Evolutionary conservation across 441 rosid genomes (phyloP).

Genomic region (Melastoma candidum): DNA sequence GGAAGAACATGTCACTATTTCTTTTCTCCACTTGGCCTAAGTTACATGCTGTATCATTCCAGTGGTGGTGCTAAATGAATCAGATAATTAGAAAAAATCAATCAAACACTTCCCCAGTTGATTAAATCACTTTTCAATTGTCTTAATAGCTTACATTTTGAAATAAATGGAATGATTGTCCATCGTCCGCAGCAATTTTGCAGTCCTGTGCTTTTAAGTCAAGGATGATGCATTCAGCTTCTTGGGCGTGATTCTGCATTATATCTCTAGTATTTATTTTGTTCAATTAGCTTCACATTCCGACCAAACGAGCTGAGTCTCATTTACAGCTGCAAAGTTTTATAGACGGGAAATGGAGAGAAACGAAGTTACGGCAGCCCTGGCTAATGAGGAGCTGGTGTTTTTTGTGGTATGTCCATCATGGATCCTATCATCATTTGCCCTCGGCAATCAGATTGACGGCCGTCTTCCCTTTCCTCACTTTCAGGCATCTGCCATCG

Average conservation of each 20-base stretch:
- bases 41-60: no score
- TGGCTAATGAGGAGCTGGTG: slow-evolving; percentile 55
- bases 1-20: no score
- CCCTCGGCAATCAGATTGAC: slow-evolving; percentile 1
- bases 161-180: no score
- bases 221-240: neutral
- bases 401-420: slow-evolving; percentile 60
- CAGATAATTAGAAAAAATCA: no score
- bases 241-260: neutral
- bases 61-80: no score
- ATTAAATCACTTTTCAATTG: no score
- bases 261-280: neutral
- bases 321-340: slow-evolving; percentile 56
- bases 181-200: no score
- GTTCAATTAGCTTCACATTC: no score
- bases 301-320: neutral
- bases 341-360: slow-evolving; percentile 47
- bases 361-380: slow-evolving; percentile 42
- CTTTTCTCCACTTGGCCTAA: no score
- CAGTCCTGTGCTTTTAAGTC: no score
- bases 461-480: neutral
- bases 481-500: slow-evolving; percentile 63
- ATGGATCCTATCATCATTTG: neutral
- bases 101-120: no score
- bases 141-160: no score